Base-by-base conservation (phyloP, 1,284 basidiomycete species). In the Cystobasidiaceae sp. region DNA sequence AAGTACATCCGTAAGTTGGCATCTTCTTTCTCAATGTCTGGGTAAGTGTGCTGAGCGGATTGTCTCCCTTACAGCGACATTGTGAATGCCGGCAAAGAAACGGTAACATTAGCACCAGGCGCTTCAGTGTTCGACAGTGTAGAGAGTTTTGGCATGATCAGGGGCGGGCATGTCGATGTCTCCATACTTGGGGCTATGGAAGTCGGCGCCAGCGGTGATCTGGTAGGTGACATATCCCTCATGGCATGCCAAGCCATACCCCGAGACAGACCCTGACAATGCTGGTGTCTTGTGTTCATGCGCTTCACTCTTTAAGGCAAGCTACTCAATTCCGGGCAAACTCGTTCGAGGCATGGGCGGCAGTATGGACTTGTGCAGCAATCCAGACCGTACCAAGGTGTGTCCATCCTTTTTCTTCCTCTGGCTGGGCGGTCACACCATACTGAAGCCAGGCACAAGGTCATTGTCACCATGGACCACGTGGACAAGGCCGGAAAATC, bases 111-210 rank as follows among this genome's bases (percentile, higher is more conserved):
- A 15, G 48, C 54, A 19, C 92, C 93, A 45, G 93, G 94, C 49
- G 90, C 93, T 21, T 87, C 91, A 4, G 81, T 92, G 2, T 97
- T 97, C 74, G 93, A 93, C 77, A 91, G 90, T 1, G 83, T 83
- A 70, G 92, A 94, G 76, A 90, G 88, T 1, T 97, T 97, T 74
- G 89, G 88, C 32, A 96, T 96, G 90, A 93, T 96, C 78, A 86
- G 92, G 61, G 93, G 75, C 63, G 94, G 93, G 9, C 93, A 97
- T 77, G 85, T 97, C 66, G 86, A 97, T 74, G 89, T 96, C 57
- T 87, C 92, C 13, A 93, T 97, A 75, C 85, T 88, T 21, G 86
- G 86, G 44, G 91, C 93, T 2, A 91, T 97, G 86, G 87, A 97
- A 81, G 92, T 97, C 54, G 91, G 90, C 2, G 85, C 88, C 71